Percentiles rank a stretch among this genome's conserved stretches.
phyloP scores from a whole-genome alignment of 495 filamentous ascomycete genomes.

The Usnea hakonensis region DNA sequence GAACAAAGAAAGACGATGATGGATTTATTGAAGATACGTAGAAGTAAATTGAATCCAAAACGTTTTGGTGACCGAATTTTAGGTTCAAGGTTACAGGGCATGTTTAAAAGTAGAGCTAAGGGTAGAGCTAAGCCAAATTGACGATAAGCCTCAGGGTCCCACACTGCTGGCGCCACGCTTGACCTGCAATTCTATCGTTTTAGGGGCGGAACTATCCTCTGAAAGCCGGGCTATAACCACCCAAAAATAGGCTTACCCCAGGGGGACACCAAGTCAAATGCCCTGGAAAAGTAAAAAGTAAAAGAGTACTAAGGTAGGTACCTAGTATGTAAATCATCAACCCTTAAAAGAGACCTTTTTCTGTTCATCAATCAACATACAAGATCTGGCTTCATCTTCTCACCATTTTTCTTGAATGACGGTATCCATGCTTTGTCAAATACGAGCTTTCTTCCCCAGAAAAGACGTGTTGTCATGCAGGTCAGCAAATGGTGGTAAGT shows the following conservation, averaged over 20 bases:
- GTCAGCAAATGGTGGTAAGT: not conserved
- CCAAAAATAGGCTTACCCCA: not conserved
- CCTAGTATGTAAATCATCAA: no score
- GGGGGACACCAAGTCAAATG: no score
- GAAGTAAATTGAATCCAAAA: not conserved
- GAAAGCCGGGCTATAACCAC: not conserved
- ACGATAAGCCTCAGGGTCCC: not conserved
- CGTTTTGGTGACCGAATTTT: not conserved
- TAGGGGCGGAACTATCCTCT: conserved; percentile 3
- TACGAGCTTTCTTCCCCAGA: not conserved
- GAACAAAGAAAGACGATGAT: not conserved
- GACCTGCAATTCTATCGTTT: not conserved
- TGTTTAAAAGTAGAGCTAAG: not conserved
- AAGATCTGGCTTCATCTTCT: no score
- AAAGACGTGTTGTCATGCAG: not conserved
- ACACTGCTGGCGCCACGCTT: not conserved
- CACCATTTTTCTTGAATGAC: no score
- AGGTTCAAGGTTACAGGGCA: not conserved
- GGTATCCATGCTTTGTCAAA: not conserved
- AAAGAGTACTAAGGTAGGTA: no score
- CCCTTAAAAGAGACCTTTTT: no score
- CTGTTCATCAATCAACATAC: no score
- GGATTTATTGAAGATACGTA: no score
- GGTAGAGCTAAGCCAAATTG: not conserved
- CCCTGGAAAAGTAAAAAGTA: no score